A percentile compares a stretch with the other conserved stretches of the same genome.
These are phyloP conservation scores for Aspergillus novoparasiticus DNA, from an alignment of 2,329 filamentous ascomycete genomes.

Conservation along the genomic window DNA sequence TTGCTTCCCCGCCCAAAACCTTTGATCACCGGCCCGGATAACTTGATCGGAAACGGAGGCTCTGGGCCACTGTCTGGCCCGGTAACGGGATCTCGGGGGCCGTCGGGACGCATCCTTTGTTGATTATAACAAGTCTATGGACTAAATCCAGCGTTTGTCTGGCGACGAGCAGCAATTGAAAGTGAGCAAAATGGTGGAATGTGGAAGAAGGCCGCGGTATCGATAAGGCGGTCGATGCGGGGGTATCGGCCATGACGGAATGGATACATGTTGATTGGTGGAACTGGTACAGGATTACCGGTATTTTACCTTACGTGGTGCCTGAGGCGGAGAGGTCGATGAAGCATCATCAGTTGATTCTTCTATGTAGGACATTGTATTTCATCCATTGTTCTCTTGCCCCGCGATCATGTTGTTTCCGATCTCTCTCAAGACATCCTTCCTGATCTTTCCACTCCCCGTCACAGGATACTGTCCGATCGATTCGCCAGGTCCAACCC, in stretches of 20 bases:
- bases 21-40: slow-evolving; percentile 85
- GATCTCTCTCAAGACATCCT: slow-evolving; percentile 54
- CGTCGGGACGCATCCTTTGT: slow-evolving; percentile 48
- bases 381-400: not conserved
- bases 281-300: not conserved
- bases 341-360: not conserved
- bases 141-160: not conserved
- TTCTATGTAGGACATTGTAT: not conserved
- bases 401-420: slow-evolving; percentile 24
- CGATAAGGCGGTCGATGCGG: not conserved
- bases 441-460: slow-evolving; percentile 68
- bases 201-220: not conserved
- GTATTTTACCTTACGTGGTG: not conserved
- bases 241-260: not conserved
- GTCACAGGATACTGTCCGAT: slow-evolving; percentile 59
- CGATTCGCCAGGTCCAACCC: slow-evolving; percentile 64
- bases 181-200: not conserved
- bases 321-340: not conserved
- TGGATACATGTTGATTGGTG: not conserved
- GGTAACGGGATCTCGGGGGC: slow-evolving; percentile 68
- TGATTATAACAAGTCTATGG: not conserved
- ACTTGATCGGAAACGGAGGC: slow-evolving; percentile 76
- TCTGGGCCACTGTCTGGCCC: slow-evolving; percentile 74
- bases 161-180: not conserved
- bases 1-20: slow-evolving; percentile 94